Evolutionary conservation across 2,329 filamentous ascomycete genomes (phyloP).

Genomic region (Venturia effusa): DNA sequence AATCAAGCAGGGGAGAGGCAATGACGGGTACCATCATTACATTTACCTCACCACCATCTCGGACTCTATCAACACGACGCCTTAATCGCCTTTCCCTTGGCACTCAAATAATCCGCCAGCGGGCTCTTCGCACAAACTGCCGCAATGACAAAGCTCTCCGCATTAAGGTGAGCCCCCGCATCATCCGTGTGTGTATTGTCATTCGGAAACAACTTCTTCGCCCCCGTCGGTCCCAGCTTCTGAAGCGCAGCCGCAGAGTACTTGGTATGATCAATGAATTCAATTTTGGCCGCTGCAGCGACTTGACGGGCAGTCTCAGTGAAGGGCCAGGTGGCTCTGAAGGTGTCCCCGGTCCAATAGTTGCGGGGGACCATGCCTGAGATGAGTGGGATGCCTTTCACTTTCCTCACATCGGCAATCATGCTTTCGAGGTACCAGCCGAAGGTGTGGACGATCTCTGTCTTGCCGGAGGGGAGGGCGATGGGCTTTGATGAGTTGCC

Average conservation of each 20-base stretch:
- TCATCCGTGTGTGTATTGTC: slow-evolving; percentile 22
- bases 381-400: slow-evolving; percentile 16
- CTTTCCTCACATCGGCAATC: slow-evolving; percentile 18
- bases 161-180: slow-evolving; percentile 14
- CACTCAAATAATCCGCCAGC: background rate
- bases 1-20: background rate
- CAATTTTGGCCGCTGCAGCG: slow-evolving; percentile 13
- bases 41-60: background rate
- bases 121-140: background rate
- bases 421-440: slow-evolving; percentile 20
- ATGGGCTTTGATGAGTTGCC: slow-evolving; percentile 16
- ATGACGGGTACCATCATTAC: background rate
- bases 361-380: slow-evolving; percentile 16
- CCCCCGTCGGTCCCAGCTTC: slow-evolving; percentile 15
- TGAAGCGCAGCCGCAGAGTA: slow-evolving; percentile 18
- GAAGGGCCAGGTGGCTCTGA: slow-evolving; percentile 11
- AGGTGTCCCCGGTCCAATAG: background rate
- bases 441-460: slow-evolving; percentile 18
- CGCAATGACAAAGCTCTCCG: slow-evolving; percentile 7
- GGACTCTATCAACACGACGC: background rate
- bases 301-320: slow-evolving; percentile 17
- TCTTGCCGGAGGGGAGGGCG: slow-evolving; percentile 12
- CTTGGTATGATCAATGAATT: slow-evolving; percentile 20
- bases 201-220: slow-evolving; percentile 19
- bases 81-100: background rate